Evolutionary conservation across 805 yeast genomes (phyloP), one percentile per base, ranked within the genome.

Genomic region (Candida nemodendra): DNA sequence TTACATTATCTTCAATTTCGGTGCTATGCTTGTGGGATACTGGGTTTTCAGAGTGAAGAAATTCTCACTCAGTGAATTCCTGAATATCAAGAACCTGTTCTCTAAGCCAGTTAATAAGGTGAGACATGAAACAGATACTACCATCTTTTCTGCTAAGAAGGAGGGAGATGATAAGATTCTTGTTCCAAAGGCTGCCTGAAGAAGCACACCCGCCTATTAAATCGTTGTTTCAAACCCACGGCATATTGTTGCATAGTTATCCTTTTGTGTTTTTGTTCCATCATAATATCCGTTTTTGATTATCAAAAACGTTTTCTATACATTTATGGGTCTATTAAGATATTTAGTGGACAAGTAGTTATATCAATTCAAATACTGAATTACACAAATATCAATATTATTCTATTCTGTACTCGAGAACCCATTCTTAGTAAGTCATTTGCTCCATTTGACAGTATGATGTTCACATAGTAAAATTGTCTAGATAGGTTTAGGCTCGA

Each of bases 1-100:
- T 29, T 81, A 72, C 62, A 69, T 78, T 36, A 42, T 64, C 26
- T 78, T 80, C 68, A 79, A 81, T 48, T 39, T 72, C 23, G 45
- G 48, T 39, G 72, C 68, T 9, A 67, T 71, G 71, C 56, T 65
- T 30, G 50, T 27, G 16, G 56, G 62, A 33, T 69, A 67, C 45
- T 67, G 56, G 48, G 17, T 53, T 45, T 55, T 63, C 64, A 51
- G 72, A 61, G 59, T 65, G 44, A 46, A 56, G 51, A 48, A 50
- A 34, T 51, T 72, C 65, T 29, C 64, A 48, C 51, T 64, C 56
- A 5, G 42, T 49, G 40, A 38, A 17, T 9, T 69, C 34, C 51
- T 67, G 41, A 53, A 64, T 27, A 43, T 59, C 44, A 58, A 69
- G 58, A 59, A 64, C 39, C 59, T 70, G 74, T 54, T 71, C 56